Evolutionary conservation across 768 basidiomycete genomes (phyloP), one percentile per base, ranked within the genome.

Genomic region (Russula sp.): DNA sequence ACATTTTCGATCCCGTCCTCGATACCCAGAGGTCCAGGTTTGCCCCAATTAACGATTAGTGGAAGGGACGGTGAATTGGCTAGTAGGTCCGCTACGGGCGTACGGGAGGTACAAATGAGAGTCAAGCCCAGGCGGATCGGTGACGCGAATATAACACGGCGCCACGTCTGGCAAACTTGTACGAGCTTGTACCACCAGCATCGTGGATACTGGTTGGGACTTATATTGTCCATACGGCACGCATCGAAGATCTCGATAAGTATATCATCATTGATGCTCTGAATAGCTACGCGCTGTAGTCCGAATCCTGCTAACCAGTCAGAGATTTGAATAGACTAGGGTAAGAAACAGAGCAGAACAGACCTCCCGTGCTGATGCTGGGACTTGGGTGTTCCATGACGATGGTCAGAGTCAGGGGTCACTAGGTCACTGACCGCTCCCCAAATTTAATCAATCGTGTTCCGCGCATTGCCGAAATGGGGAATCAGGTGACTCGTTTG

Each of bases 221-320:
- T 43, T 14, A 42, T n/a, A 13, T 38, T 34, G 42, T 56, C 54
- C 6, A 22, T 1, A 34, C 54, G 54, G 43, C 20, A 56, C 9
- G n/a, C n/a, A 32, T 56, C 54, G 42, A 56, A 56, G 11, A 56
- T 56, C 20, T 56, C 42, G n/a, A 35, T 7, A 13, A 56, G 54
- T 7, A 56, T 14, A 45, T 56, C 54, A 16, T 56, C 54, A 4
- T 43, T 35, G 10, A 56, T 32, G 2, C 7, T n/a, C n/a, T 5
- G 2, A 1, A 3, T 7, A 20, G 7, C 6, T 16, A n/a, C 20
- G 8, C n/a, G 42, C 32, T 18, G n/a, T 45, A 18, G 2, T 32
- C 7, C n/a, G 13, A n/a, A 5, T 20, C 29, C 41, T 55, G 42
- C 34, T 36, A 4, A 4, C 6, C 22, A 25, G 36, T 22, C 13